Conservation (phyloP, 2,329 filamentous ascomycete genomes). For the Pseudogymnoascus sp. region DNA sequence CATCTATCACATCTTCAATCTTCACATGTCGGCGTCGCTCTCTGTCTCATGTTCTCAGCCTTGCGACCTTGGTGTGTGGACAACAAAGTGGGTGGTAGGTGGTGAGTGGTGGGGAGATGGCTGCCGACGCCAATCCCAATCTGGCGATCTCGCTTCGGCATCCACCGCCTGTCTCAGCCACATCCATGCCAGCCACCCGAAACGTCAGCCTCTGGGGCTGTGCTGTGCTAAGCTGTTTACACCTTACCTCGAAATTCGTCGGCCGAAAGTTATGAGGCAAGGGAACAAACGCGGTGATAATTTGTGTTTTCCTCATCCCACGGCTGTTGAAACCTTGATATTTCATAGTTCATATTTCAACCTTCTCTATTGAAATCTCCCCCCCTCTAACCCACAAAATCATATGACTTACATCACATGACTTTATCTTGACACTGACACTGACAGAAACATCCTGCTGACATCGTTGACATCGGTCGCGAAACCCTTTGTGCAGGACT, state of each 20-base stretch:
- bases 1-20: neutral
- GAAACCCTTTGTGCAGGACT: constrained; percentile 5
- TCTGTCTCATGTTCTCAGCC: neutral
- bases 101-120: neutral
- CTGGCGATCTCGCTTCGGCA: neutral
- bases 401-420: neutral
- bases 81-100: too few relatives aligned
- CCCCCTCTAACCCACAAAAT: neutral
- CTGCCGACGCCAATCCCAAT: neutral
- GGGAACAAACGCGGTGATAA: neutral
- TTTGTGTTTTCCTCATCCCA: neutral
- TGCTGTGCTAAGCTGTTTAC: neutral
- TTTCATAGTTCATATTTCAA: neutral
- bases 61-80: neutral
- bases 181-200: neutral
- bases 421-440: neutral
- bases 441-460: neutral
- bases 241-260: neutral
- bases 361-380: neutral
- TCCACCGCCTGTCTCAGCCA: neutral
- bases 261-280: neutral
- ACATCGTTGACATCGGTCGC: neutral
- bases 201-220: neutral
- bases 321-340: neutral
- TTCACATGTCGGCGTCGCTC: neutral